These are phyloP conservation scores for Aspergillus thermomutatus DNA, from an alignment of 2,329 filamentous ascomycete species.

Conservation along the genomic window DNA sequence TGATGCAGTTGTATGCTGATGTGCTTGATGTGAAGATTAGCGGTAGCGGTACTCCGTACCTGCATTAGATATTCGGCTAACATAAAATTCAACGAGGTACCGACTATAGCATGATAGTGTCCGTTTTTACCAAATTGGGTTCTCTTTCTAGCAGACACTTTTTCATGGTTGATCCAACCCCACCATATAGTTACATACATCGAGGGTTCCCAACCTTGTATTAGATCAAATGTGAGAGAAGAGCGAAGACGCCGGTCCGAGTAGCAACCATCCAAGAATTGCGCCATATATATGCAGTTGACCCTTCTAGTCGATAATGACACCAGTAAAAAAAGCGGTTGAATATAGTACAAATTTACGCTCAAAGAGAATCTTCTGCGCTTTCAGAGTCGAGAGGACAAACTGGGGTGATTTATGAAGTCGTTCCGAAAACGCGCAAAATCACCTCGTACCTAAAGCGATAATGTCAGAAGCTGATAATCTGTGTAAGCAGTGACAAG, in stretches of 20 bases:
- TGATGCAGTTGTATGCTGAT: background rate
- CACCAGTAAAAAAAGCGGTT: background rate
- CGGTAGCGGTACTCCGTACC: background rate
- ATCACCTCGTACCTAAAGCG: constrained; percentile 32
- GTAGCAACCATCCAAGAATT: background rate
- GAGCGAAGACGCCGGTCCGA: background rate
- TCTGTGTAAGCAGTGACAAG: background rate
- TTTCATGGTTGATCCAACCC: background rate
- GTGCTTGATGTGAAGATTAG: background rate
- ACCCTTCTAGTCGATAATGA: background rate
- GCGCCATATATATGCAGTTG: constrained; percentile 1
- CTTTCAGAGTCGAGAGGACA: background rate
- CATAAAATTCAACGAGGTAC: background rate
- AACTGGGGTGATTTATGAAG: constrained; percentile 19
- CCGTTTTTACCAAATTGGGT: background rate
- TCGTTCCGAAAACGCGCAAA: constrained; percentile 32
- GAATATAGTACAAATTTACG: constrained; percentile 3
- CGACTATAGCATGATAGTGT: background rate
- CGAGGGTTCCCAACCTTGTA: background rate
- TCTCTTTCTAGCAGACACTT: background rate
- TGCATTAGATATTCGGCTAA: background rate
- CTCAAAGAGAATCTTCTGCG: background rate
- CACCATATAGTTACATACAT: background rate
- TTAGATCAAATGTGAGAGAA: background rate
- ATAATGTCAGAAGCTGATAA: constrained; percentile 31